These are phyloP conservation scores for Parascedosporium putredinis DNA, from an alignment of 2,329 filamentous ascomycete species.

Conservation along the genomic window DNA sequence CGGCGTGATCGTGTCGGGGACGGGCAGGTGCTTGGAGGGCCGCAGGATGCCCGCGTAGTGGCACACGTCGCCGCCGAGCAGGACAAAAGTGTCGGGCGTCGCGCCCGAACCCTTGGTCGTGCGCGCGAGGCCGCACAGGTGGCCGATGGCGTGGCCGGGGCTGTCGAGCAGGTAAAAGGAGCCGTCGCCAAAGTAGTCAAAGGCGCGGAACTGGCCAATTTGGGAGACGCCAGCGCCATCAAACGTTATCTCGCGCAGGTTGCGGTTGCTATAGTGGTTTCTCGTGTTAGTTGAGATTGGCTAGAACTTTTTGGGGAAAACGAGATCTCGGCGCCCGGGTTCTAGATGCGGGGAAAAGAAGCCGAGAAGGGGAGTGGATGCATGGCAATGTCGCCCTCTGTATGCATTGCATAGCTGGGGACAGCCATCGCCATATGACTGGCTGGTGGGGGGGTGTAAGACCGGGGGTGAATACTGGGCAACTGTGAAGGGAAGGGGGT, in stretches of 20 bases:
- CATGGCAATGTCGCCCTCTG: too few relatives aligned
- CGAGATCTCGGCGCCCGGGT: neutral
- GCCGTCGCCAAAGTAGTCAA: conserved; percentile 32
- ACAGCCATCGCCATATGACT: too few relatives aligned
- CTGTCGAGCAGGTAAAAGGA: conserved; percentile 30
- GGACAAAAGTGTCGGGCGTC: conserved; percentile 27
- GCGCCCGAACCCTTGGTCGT: conserved; percentile 18
- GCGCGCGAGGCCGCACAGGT: conserved; percentile 30
- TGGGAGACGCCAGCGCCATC: conserved; percentile 14
- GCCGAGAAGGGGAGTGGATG: neutral
- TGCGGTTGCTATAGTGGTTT: conserved; percentile 13
- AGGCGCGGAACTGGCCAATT: conserved; percentile 26
- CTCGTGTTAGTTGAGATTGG: neutral
- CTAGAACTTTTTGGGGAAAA: too few relatives aligned
- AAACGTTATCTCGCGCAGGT: conserved; percentile 19
- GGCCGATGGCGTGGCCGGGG: conserved; percentile 29
- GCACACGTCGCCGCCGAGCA: conserved; percentile 31
- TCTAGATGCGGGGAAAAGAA: neutral
- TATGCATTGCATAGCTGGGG: too few relatives aligned
- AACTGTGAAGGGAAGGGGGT: neutral
- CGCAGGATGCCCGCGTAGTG: conserved; percentile 28
- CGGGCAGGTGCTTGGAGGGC: conserved; percentile 22
- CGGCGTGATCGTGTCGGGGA: conserved; percentile 20
- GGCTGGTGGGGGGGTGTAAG: too few relatives aligned
- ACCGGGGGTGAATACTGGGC: too few relatives aligned